A percentile compares a stretch with the other conserved stretches of the same genome.
phyloP scores from a whole-genome alignment of 441 rosid species.

The California macrophylla region DNA sequence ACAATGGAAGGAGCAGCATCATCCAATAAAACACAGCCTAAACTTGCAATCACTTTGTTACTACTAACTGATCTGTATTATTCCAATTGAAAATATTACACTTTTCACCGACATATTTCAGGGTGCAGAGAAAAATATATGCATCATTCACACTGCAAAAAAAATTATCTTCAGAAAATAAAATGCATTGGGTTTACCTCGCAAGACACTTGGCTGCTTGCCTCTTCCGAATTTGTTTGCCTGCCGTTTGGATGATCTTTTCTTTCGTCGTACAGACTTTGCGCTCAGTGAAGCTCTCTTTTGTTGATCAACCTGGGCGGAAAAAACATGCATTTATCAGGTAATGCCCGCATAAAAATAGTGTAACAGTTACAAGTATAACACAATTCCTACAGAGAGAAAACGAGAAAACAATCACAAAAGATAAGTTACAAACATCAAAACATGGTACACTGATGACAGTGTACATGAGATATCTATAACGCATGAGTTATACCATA shows the following conservation, averaged over 20 bases:
- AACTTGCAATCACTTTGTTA: not conserved
- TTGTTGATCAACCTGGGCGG: constrained; percentile 46
- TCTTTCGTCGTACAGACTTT: constrained; percentile 61
- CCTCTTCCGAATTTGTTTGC: constrained; percentile 58
- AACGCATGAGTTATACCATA: not conserved
- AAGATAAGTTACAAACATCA: not conserved
- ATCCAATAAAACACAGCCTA: not conserved
- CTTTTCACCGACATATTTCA: not conserved
- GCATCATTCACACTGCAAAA: not conserved
- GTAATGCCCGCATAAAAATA: not conserved
- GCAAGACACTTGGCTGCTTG: constrained; percentile 47
- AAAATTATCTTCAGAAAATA: not conserved
- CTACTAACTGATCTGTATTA: not conserved
- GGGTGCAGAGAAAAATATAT: not conserved
- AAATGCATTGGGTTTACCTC: constrained; percentile 30
- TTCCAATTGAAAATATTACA: not conserved
- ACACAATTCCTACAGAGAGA: not conserved
- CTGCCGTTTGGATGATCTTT: constrained; percentile 75
- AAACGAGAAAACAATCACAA: not conserved
- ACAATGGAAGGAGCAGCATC: too few species aligned
- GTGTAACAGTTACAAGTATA: not conserved
- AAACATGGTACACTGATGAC: not conserved
- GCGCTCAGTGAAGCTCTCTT: constrained; percentile 52
- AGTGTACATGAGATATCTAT: not conserved
- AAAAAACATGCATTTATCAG: not conserved